Conservation (phyloP, 1,139 yeast species). For the Kodamaea sp. region DNA sequence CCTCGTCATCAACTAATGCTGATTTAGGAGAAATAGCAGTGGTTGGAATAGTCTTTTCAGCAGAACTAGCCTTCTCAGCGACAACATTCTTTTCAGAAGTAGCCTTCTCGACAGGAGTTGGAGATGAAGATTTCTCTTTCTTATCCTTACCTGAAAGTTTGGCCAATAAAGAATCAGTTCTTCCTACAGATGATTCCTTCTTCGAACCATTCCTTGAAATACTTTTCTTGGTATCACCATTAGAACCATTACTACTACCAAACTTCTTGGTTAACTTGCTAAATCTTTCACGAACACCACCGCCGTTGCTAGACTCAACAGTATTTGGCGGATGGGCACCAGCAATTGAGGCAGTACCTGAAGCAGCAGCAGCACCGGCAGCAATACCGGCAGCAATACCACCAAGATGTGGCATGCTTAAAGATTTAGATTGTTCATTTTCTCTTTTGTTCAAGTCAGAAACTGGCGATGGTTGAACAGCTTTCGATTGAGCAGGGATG, state of each 20-base stretch:
- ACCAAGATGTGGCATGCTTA: slow-evolving; percentile 3
- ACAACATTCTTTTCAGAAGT: not conserved
- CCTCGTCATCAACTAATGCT: slow-evolving; percentile 11
- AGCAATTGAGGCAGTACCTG: slow-evolving; percentile 4
- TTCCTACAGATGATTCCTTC: too few relatives aligned
- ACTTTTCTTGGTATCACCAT: slow-evolving; percentile 8
- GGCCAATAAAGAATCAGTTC: too few relatives aligned
- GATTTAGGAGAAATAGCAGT: slow-evolving; percentile 10
- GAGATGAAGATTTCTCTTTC: too few relatives aligned
- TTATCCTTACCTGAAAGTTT: too few relatives aligned
- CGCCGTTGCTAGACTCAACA: slow-evolving; percentile 3
- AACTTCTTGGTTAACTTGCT: slow-evolving; percentile 24
- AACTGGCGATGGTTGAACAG: not conserved
- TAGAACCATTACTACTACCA: not conserved
- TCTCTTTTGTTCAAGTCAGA: too few relatives aligned
- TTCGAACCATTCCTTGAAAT: too few relatives aligned
- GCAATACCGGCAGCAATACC: slow-evolving; percentile 9
- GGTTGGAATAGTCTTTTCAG: slow-evolving; percentile 1
- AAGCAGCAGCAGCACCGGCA: slow-evolving; percentile 4
- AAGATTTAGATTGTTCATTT: too few relatives aligned
- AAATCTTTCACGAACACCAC: slow-evolving; percentile 20
- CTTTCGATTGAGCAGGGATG: slow-evolving; percentile 5
- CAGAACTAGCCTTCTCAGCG: slow-evolving; percentile 5
- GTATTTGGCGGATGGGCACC: slow-evolving; percentile 4
- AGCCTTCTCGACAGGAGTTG: not conserved